Evolutionary conservation across 1,139 yeast species (phyloP).

Genomic region (Pichia sp.): DNA sequence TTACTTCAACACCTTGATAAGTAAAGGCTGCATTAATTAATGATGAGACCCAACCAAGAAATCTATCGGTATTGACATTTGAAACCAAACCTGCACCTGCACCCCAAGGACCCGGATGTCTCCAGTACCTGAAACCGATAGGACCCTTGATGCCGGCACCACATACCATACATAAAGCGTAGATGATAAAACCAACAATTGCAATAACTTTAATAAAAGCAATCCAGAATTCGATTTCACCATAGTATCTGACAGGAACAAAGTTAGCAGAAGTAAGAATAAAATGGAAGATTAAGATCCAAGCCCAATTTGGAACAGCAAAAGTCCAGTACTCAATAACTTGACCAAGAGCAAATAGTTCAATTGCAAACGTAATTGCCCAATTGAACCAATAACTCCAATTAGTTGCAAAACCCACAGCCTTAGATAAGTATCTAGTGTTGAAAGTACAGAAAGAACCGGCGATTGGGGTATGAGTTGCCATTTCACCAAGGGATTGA

Average conservation of each 20-base stretch:
- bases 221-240: slow-evolving; percentile 66
- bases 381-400: slow-evolving; percentile 58
- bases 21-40: slow-evolving; percentile 48
- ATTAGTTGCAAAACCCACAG: slow-evolving; percentile 72
- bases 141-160: slow-evolving; percentile 57
- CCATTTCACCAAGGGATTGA: slow-evolving; percentile 45
- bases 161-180: slow-evolving; percentile 47
- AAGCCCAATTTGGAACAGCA: slow-evolving; percentile 57
- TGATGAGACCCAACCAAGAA: slow-evolving; percentile 25
- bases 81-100: slow-evolving; percentile 32
- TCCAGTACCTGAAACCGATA: slow-evolving; percentile 63
- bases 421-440: slow-evolving; percentile 59
- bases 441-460: slow-evolving; percentile 71
- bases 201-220: slow-evolving; percentile 52
- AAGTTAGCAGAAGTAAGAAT: slow-evolving; percentile 53
- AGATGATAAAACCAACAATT: slow-evolving; percentile 43
- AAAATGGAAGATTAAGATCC: slow-evolving; percentile 48
- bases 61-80: slow-evolving; percentile 37
- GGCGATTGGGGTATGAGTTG: slow-evolving; percentile 54
- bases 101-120: slow-evolving; percentile 52
- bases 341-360: slow-evolving; percentile 49
- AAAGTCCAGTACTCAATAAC: slow-evolving; percentile 61
- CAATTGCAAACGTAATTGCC: slow-evolving; percentile 62
- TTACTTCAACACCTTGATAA: slow-evolving; percentile 43
- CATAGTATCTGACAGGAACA: slow-evolving; percentile 44